These are phyloP conservation scores for Fusarium globosum DNA, from an alignment of 2,329 filamentous ascomycete species.

Conservation along the genomic window DNA sequence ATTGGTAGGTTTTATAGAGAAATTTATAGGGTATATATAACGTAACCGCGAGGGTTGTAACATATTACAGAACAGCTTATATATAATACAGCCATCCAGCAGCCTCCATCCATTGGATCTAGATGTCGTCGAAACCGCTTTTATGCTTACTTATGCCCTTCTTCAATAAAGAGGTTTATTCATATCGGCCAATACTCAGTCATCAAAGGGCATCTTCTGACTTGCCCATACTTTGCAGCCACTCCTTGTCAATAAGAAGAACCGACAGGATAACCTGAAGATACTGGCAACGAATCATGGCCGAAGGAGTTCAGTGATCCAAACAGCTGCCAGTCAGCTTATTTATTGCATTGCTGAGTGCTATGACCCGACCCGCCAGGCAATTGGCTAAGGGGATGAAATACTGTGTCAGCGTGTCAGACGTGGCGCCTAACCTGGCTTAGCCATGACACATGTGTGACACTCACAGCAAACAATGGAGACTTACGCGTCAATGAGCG, in stretches of 20 bases:
- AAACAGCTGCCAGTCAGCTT: conserved; percentile 8
- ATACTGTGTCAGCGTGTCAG: not conserved
- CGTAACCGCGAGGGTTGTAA: too few species aligned
- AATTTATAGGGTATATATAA: too few species aligned
- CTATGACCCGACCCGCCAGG: not conserved
- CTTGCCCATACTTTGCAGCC: not conserved
- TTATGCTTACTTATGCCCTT: too few species aligned
- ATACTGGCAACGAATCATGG: too few species aligned
- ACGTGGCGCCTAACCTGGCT: not conserved
- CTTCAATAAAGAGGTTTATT: not conserved
- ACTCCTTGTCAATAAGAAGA: not conserved
- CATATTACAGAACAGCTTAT: too few species aligned
- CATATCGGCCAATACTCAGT: not conserved
- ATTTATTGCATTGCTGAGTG: not conserved
- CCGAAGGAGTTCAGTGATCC: not conserved
- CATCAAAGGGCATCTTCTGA: too few species aligned
- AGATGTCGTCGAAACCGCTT: not conserved
- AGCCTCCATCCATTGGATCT: not conserved
- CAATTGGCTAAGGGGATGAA: not conserved
- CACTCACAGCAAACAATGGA: not conserved
- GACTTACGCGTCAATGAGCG: not conserved
- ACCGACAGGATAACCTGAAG: too few species aligned
- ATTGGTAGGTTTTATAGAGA: too few species aligned
- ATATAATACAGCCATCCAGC: not conserved
- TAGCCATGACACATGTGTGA: not conserved